phyloP scores from a whole-genome alignment of 208 protist genomes.

The Trichomonas vaginalis region DNA sequence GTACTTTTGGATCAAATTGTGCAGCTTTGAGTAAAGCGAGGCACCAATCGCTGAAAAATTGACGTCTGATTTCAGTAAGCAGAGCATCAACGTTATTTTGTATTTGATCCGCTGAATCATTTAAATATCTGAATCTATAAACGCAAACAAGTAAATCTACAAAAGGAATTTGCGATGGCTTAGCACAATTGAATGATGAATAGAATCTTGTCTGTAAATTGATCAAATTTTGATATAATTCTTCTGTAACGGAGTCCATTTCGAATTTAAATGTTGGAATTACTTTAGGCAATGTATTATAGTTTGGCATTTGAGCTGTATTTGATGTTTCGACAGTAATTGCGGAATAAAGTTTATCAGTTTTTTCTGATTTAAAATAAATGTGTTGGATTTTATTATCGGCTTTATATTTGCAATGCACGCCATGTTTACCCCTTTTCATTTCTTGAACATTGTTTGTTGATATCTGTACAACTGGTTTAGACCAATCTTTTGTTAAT shows the following conservation, averaged over 20 bases:
- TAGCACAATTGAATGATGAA: background rate
- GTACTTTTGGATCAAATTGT: background rate
- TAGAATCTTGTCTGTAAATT: background rate
- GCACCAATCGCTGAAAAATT: background rate
- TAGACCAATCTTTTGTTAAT: background rate
- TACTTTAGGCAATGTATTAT: background rate
- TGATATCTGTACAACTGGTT: background rate
- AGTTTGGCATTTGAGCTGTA: background rate
- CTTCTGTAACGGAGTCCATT: background rate
- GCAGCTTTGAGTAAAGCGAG: background rate
- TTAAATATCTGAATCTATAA: background rate
- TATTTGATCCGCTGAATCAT: background rate
- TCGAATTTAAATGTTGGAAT: background rate
- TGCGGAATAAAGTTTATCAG: background rate
- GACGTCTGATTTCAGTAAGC: background rate
- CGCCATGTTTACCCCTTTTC: background rate
- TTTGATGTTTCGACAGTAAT: background rate
- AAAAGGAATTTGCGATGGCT: background rate
- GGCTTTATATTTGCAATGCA: background rate
- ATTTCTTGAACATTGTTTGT: background rate
- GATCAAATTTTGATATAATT: background rate
- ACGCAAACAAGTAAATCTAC: background rate
- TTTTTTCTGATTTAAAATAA: background rate
- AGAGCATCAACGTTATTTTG: background rate
- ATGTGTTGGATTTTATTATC: background rate